A percentile compares a stretch with the other conserved stretches of the same genome.
Conservation (phyloP, 257 asterid species). For the Solanum gracilifrons region DNA sequence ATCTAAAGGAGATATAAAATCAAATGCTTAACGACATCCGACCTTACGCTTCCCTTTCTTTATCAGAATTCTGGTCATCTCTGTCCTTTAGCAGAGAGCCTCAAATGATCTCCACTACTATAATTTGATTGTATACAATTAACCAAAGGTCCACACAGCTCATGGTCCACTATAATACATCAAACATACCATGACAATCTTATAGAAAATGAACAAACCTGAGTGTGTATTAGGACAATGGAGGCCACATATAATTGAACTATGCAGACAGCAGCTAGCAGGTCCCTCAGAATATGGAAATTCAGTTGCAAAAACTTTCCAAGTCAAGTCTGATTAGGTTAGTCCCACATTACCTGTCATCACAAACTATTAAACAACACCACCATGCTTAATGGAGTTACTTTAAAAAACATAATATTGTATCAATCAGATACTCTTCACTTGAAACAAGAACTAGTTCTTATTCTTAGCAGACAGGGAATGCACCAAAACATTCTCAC, state of each 20-base stretch:
- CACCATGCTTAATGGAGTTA: background rate
- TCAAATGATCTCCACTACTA: background rate
- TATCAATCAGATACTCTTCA: background rate
- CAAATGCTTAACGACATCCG: background rate
- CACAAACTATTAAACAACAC: background rate
- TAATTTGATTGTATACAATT: background rate
- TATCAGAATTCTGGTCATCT: background rate
- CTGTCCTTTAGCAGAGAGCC: background rate
- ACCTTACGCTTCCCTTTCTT: background rate
- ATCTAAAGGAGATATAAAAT: background rate
- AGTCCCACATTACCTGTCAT: constrained; percentile 2
- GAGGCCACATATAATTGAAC: background rate
- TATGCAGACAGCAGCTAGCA: background rate
- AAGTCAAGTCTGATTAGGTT: background rate
- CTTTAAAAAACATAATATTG: background rate
- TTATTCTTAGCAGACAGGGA: background rate
- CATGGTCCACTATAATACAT: background rate
- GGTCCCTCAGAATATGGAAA: background rate
- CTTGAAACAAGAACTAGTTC: background rate
- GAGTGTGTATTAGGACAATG: background rate
- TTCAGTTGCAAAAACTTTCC: background rate
- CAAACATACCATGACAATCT: background rate
- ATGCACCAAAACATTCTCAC: background rate
- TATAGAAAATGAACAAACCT: background rate
- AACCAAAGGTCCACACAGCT: background rate